These are phyloP conservation scores for Bolboschoenus planiculmis DNA, from an alignment of 176 grass and related monocot species.

Conservation along the genomic window DNA sequence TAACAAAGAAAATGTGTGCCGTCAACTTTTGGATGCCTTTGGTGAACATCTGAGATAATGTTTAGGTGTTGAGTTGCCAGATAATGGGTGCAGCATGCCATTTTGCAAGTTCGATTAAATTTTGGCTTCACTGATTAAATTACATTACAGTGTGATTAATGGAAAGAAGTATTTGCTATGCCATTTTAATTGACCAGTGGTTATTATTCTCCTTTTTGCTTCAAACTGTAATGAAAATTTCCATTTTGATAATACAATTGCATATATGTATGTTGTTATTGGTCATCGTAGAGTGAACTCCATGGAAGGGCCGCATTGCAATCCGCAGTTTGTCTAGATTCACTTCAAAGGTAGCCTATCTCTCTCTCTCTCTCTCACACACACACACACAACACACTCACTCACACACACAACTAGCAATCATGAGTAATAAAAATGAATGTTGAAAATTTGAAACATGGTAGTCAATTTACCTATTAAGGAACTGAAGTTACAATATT, in stretches of 20 bases:
- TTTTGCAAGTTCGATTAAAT: not conserved
- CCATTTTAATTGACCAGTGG: not conserved
- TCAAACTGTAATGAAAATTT: not conserved
- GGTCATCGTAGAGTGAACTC: slow-evolving; percentile 56
- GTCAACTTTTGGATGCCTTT: not conserved
- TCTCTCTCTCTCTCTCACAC: not conserved
- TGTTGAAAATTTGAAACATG: not conserved
- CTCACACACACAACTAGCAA: not conserved
- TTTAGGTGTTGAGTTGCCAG: not conserved
- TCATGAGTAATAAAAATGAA: not conserved
- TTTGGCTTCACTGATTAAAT: not conserved
- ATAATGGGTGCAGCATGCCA: not conserved
- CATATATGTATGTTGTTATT: not conserved
- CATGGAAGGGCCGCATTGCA: slow-evolving; percentile 89
- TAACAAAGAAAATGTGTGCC: not conserved
- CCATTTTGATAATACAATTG: not conserved
- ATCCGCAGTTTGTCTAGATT: slow-evolving; percentile 87
- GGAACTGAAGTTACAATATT: not conserved
- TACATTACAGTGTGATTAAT: not conserved
- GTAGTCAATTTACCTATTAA: not conserved
- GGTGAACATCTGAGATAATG: not conserved
- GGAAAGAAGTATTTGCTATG: not conserved
- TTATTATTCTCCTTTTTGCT: not conserved
- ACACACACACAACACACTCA: not conserved
- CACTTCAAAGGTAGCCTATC: slow-evolving; percentile 57